Conservation (phyloP, 768 basidiomycete species). For the Tylopilus sp. region DNA sequence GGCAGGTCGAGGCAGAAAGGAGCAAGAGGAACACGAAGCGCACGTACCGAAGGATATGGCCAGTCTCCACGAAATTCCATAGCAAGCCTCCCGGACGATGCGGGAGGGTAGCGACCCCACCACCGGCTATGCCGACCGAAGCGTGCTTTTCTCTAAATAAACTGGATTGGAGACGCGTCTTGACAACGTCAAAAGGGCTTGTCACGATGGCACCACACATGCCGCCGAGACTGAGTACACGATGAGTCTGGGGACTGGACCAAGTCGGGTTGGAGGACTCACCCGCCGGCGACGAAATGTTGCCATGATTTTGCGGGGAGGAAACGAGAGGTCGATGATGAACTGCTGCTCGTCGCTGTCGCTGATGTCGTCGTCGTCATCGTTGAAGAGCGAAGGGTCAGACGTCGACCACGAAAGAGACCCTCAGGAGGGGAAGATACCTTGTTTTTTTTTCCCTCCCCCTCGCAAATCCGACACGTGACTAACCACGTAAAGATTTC, state of each 20-base stretch:
- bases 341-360: conserved; percentile 15
- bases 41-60: conserved; percentile 75
- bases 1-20: neutral
- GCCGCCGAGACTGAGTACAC: conserved; percentile 87
- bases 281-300: conserved; percentile 88
- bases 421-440: too few relatives aligned
- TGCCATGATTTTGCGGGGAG: conserved; percentile 78
- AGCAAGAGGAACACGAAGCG: neutral
- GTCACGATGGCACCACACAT: conserved; percentile 98
- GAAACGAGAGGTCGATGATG: conserved; percentile 34
- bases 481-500: too few relatives aligned
- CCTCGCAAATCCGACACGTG: too few relatives aligned
- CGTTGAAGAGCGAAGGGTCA: neutral
- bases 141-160: conserved; percentile 57
- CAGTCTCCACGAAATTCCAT: conserved; percentile 95
- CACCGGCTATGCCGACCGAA: conserved; percentile 30
- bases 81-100: conserved; percentile 53
- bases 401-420: too few relatives aligned
- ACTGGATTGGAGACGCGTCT: conserved; percentile 93
- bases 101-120: conserved; percentile 29
- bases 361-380: conserved; percentile 10
- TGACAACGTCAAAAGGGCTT: conserved; percentile 97
- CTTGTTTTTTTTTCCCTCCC: conserved; percentile 7
- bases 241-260: conserved; percentile 5
- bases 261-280: conserved; percentile 26